phyloP scores from a whole-genome alignment of 2,329 filamentous ascomycete species.

The Cryphonectria radicalis region DNA sequence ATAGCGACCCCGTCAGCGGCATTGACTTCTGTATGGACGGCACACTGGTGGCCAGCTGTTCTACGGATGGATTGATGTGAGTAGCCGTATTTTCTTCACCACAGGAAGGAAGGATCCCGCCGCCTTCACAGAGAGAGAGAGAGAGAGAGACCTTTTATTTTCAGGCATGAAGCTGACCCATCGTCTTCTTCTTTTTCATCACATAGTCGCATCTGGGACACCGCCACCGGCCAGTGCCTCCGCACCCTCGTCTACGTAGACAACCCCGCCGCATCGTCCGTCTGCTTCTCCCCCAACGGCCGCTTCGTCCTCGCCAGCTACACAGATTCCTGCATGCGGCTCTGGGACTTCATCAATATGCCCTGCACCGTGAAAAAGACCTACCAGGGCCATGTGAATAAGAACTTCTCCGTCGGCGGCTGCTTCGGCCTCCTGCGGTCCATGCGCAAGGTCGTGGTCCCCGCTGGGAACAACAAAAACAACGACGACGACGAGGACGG shows the following conservation, averaged over 20 bases:
- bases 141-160: conserved; percentile 6
- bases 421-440: conserved; percentile 69
- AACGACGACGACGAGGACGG: not conserved
- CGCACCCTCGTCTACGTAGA: conserved; percentile 96
- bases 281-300: conserved; percentile 92
- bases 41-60: conserved; percentile 88
- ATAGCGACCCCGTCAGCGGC: conserved; percentile 91
- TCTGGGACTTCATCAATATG: conserved; percentile 95
- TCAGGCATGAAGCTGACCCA: conserved; percentile 11
- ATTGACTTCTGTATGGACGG: conserved; percentile 94
- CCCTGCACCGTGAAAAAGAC: conserved; percentile 81
- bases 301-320: conserved; percentile 91
- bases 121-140: not conserved
- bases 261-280: conserved; percentile 85
- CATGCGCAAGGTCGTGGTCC: conserved; percentile 25
- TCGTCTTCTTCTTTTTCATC: no score
- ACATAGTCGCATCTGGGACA: conserved; percentile 88
- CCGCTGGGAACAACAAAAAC: conserved; percentile 12
- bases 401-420: conserved; percentile 81
- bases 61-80: conserved; percentile 85
- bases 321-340: conserved; percentile 83
- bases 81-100: conserved; percentile 35
- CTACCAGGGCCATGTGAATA: conserved; percentile 90
- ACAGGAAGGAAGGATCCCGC: conserved; percentile 14
- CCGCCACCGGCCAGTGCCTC: conserved; percentile 90